phyloP scores from a whole-genome alignment of 495 filamentous ascomycete genomes.

The Gamarada debralockiae region DNA sequence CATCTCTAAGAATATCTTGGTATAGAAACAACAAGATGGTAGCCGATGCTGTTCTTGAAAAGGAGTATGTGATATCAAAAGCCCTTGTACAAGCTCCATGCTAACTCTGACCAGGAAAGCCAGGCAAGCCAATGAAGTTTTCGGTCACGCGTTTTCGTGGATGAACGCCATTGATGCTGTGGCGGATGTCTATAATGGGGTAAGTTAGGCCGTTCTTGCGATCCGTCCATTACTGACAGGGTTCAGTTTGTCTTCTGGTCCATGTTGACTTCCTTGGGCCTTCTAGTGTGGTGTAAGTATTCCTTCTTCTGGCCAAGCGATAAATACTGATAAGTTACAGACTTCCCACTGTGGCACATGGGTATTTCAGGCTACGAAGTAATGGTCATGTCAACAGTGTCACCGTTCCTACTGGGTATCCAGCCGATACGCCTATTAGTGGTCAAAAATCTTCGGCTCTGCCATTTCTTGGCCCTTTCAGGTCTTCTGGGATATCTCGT shows the following conservation, averaged over 20 bases:
- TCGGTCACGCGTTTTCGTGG: constrained; percentile 70
- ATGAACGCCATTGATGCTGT: constrained; percentile 71
- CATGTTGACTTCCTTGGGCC: constrained; percentile 79
- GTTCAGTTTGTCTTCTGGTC: constrained; percentile 93
- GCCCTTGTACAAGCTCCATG: neutral
- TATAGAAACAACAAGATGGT: constrained; percentile 53
- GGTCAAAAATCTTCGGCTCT: constrained; percentile 59
- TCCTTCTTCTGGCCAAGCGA: neutral
- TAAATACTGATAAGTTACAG: constrained; percentile 36
- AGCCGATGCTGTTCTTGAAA: constrained; percentile 77
- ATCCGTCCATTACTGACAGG: constrained; percentile 20
- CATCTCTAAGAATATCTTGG: constrained; percentile 27
- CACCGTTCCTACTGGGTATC: constrained; percentile 78
- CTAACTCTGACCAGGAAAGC: constrained; percentile 60
- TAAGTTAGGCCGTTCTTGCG: constrained; percentile 46
- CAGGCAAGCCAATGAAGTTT: constrained; percentile 65
- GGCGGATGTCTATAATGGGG: constrained; percentile 91
- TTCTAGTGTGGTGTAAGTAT: constrained; percentile 88
- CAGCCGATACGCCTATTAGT: constrained; percentile 62
- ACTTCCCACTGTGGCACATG: constrained; percentile 99
- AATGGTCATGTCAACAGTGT: constrained; percentile 76
- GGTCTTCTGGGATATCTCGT: constrained; percentile 81
- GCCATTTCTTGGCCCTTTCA: constrained; percentile 71
- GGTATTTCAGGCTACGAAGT: constrained; percentile 97
- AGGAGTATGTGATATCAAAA: constrained; percentile 59